Evolutionary conservation across 225 moss, liverwort and hornwort species (phyloP).

Genomic region (Physcomitrium patens): DNA sequence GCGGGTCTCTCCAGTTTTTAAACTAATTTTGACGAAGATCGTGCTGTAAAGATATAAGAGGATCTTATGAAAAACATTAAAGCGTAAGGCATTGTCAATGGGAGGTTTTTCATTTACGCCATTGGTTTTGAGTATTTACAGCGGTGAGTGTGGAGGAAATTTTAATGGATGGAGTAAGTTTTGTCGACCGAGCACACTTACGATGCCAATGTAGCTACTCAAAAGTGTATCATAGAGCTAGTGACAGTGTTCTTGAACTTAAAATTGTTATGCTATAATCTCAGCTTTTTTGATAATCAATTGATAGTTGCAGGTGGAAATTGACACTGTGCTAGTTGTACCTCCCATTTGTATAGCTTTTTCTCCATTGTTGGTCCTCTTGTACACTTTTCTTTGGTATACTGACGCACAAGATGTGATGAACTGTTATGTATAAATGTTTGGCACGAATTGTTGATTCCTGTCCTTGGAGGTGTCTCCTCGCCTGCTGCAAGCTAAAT

Average conservation of each 20-base stretch:
- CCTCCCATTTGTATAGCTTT: not conserved
- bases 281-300: slow-evolving; percentile 6
- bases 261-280: slow-evolving; percentile 15
- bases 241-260: not conserved
- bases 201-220: slow-evolving; percentile 20
- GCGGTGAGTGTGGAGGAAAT: slow-evolving; percentile 19
- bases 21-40: slow-evolving; percentile 18
- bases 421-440: not conserved
- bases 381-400: not conserved
- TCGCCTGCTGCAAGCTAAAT: not conserved
- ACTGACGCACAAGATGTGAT: not conserved
- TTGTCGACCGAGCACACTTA: slow-evolving; percentile 20
- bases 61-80: slow-evolving; percentile 23
- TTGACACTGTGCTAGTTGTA: not conserved
- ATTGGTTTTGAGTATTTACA: slow-evolving; percentile 6
- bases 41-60: slow-evolving; percentile 32
- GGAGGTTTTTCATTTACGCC: slow-evolving; percentile 16
- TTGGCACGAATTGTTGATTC: not conserved
- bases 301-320: not conserved
- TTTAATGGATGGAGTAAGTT: slow-evolving; percentile 27
- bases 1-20: slow-evolving; percentile 19
- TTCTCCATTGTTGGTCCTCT: not conserved
- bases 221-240: slow-evolving; percentile 44
- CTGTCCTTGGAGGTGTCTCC: not conserved
- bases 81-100: slow-evolving; percentile 22